Percentiles rank a stretch among this genome's conserved stretches.
phyloP scores from a whole-genome alignment of 192 early-diverging fungal genomes.

The Coemansia biformis region DNA sequence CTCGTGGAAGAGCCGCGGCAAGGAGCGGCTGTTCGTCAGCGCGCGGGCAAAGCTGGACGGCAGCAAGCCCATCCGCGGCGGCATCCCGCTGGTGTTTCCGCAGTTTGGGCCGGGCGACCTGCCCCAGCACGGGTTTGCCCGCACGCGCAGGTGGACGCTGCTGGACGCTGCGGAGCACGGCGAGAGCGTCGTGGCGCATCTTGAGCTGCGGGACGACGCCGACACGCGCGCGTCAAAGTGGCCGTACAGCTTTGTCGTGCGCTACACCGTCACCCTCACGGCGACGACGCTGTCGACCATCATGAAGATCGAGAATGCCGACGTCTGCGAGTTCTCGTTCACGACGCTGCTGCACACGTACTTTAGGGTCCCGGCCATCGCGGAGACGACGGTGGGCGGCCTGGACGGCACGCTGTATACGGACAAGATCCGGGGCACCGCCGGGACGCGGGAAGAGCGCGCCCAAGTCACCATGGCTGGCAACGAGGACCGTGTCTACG shows the following conservation, averaged over 20 bases:
- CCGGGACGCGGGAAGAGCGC: conserved; percentile 36
- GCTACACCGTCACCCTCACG: conserved; percentile 76
- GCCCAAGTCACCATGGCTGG: conserved; percentile 56
- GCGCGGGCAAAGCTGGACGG: conserved; percentile 75
- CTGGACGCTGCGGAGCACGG: conserved; percentile 20
- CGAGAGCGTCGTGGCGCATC: conserved; percentile 33
- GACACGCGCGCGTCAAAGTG: conserved; percentile 38
- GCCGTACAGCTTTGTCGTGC: conserved; percentile 66
- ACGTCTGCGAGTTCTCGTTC: conserved; percentile 65
- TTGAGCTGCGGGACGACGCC: conserved; percentile 36
- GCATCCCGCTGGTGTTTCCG: conserved; percentile 57
- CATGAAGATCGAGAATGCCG: conserved; percentile 72
- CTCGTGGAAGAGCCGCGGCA: conserved; percentile 69
- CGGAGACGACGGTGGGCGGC: conserved; percentile 56
- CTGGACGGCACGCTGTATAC: conserved; percentile 58
- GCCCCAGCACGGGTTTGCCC: conserved; percentile 55
- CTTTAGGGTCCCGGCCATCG: conserved; percentile 65
- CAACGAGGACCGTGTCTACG: conserved; percentile 86
- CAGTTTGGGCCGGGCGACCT: conserved; percentile 52
- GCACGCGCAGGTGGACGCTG: conserved; percentile 40
- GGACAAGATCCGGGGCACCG: conserved; percentile 65
- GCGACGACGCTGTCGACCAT: conserved; percentile 66
- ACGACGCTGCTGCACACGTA: conserved; percentile 93
- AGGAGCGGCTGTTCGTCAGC: conserved; percentile 86
- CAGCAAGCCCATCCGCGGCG: conserved; percentile 88